Percentiles rank a stretch among this genome's conserved stretches.
phyloP scores from a whole-genome alignment of 2,329 filamentous ascomycete genomes.

The Graphilbum fragrans region DNA sequence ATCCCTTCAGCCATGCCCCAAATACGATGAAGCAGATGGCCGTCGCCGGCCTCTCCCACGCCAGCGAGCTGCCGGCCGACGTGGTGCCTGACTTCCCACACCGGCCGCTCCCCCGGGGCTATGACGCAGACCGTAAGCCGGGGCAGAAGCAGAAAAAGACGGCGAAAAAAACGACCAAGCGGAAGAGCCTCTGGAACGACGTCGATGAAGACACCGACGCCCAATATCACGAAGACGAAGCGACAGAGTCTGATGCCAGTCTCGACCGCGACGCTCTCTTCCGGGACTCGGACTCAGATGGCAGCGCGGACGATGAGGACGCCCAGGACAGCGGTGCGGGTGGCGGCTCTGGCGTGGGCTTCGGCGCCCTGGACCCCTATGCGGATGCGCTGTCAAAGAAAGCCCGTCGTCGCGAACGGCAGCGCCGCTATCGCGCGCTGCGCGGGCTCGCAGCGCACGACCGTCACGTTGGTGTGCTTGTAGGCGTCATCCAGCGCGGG shows the following conservation, averaged over 20 bases:
- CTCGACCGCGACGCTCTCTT: too few species aligned
- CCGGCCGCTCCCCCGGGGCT: constrained; percentile 19
- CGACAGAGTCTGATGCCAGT: too few species aligned
- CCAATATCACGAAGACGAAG: neutral
- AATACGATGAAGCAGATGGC: constrained; percentile 38
- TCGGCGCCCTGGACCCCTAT: neutral
- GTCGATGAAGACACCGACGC: neutral
- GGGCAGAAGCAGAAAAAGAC: neutral
- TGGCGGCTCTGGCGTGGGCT: neutral
- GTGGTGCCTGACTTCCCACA: constrained; percentile 38
- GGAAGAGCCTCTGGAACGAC: neutral
- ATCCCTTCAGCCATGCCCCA: constrained; percentile 43
- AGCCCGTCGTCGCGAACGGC: constrained; percentile 1
- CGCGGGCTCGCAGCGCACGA: constrained; percentile 11
- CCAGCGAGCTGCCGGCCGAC: constrained; percentile 27
- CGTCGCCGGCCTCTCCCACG: constrained; percentile 37
- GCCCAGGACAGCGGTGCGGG: neutral
- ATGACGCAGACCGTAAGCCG: constrained; percentile 1
- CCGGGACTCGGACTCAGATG: too few species aligned
- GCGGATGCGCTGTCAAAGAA: neutral
- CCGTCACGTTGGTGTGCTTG: constrained; percentile 54
- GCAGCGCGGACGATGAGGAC: neutral
- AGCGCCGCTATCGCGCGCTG: constrained; percentile 22
- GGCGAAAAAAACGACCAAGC: neutral
- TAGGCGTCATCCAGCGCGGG: constrained; percentile 58